Evolutionary conservation across 1,139 yeast genomes (phyloP).

Genomic region (Yamadazyma dendronema): DNA sequence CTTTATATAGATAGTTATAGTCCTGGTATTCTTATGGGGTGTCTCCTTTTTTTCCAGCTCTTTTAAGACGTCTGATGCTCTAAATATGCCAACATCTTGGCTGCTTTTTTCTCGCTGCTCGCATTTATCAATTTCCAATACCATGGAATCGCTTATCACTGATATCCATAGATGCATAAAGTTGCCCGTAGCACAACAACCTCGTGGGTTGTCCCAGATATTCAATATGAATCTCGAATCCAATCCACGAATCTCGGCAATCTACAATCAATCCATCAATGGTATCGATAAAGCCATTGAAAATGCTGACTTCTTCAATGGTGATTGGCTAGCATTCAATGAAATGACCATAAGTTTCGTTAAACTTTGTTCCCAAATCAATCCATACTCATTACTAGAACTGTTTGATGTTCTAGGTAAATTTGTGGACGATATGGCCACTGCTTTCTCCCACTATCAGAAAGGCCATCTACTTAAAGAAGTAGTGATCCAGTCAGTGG

Average conservation of each 20-base stretch:
- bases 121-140: too few relatives aligned
- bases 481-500: conserved; percentile 41
- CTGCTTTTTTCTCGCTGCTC: too few relatives aligned
- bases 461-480: conserved; percentile 50
- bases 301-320: conserved; percentile 12
- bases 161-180: conserved; percentile 7
- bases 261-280: conserved; percentile 4
- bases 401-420: conserved; percentile 60
- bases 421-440: conserved; percentile 52
- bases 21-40: too few relatives aligned
- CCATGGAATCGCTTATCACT: conserved; percentile 11
- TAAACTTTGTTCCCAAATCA: conserved; percentile 49
- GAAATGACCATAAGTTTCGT: conserved; percentile 52
- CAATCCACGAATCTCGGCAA: conserved; percentile 4
- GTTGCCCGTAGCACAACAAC: conserved; percentile 5
- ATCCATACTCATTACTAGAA: conserved; percentile 55
- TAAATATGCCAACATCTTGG: too few relatives aligned
- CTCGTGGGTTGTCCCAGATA: conserved; percentile 2
- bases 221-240: conserved; percentile 6
- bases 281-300: conserved; percentile 9
- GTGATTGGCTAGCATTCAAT: conserved; percentile 52
- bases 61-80: too few relatives aligned
- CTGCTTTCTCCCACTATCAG: conserved; percentile 58
- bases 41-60: too few relatives aligned
- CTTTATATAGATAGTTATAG: too few relatives aligned